Base-by-base conservation (phyloP, 139 green algal species). In the Tetraselmis striata region DNA sequence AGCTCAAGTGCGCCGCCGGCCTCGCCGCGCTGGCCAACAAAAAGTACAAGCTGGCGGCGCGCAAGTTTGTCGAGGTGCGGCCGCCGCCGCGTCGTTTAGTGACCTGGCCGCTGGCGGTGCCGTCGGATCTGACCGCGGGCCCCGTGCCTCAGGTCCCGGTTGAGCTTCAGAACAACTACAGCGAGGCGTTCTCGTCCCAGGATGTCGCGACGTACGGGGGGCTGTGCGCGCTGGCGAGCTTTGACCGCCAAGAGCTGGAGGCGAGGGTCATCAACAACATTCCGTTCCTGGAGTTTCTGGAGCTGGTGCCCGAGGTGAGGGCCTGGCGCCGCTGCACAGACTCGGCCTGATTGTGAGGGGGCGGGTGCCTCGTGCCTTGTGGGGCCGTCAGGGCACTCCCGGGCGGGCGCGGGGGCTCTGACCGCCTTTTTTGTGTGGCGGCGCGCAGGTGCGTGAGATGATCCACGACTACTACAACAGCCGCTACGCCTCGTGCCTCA, bases 141-240 rank as follows among this genome's bases (percentile, higher is more conserved):
- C 58, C 18, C 22, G 58, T 75, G 58, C 18, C 58, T 18, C 86
- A 94, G 84, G 90, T 93, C 2, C 76, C 31, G 28, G 31, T 80
- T 28, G 95, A 98, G 77, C 86, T 98, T 31, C 92, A 90, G 31
- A 89, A 29, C 29, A 82, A 77, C n/a, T 98, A 93, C 88, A 90
- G 76, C 5, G 92, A 97, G 23, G 92, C 97, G 27, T 82, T 97
- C 1, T 86, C 93, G 1, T 83, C 88, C 0, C 89, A 94, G 85
- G 96, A 99, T 82, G 87, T 98, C 22, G 96, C 95, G 1, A 67
- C 91, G 31, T 98, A 98, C 80, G 96, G 94, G n/a, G 91, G 81
- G 1, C 87, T 99, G 67, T 95, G 89, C 84, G 94, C 93, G 5
- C 89, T 99, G 32, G 96, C 95, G 24, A 92, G 88, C 79, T 94